Conservation (phyloP, 345 rosid genomes). For the Ailanthus altissimus region DNA sequence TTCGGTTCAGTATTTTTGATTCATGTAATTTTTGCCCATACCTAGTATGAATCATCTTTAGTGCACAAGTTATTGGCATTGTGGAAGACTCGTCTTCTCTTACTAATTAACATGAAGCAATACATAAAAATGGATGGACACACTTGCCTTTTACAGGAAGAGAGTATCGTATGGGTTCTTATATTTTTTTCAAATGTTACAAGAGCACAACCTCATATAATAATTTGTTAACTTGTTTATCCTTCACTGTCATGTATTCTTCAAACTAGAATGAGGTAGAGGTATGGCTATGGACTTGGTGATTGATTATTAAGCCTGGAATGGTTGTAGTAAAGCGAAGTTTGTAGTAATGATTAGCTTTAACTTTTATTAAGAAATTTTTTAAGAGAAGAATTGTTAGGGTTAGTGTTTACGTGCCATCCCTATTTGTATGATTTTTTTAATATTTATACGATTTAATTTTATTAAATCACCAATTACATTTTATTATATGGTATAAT, state of each 20-base stretch:
- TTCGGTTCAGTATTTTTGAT: too few relatives aligned
- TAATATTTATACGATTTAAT: too few relatives aligned
- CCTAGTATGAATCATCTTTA: constrained; percentile 80
- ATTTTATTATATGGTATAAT: too few relatives aligned
- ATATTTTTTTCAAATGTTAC: constrained; percentile 44
- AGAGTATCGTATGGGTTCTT: constrained; percentile 75
- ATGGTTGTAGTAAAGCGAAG: constrained; percentile 16
- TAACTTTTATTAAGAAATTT: neutral
- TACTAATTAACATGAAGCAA: constrained; percentile 64
- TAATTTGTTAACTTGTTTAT: constrained; percentile 48
- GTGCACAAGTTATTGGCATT: constrained; percentile 64
- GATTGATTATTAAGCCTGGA: neutral
- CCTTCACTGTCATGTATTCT: constrained; percentile 34
- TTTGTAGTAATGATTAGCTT: constrained; percentile 3
- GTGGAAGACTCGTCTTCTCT: constrained; percentile 48
- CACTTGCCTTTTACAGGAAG: constrained; percentile 66
- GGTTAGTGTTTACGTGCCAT: too few relatives aligned
- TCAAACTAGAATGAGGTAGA: constrained; percentile 29
- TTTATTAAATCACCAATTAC: too few relatives aligned
- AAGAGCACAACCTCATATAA: constrained; percentile 52
- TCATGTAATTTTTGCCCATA: too few relatives aligned
- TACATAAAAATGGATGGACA: constrained; percentile 58
- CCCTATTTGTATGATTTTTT: too few relatives aligned
- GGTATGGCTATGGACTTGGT: constrained; percentile 5
- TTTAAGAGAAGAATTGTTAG: neutral